Percentiles rank a stretch among this genome's conserved stretches.
Evolutionary conservation across 31 red algal genomes (phyloP).

Genomic region (Asparagopsis taxiformis): DNA sequence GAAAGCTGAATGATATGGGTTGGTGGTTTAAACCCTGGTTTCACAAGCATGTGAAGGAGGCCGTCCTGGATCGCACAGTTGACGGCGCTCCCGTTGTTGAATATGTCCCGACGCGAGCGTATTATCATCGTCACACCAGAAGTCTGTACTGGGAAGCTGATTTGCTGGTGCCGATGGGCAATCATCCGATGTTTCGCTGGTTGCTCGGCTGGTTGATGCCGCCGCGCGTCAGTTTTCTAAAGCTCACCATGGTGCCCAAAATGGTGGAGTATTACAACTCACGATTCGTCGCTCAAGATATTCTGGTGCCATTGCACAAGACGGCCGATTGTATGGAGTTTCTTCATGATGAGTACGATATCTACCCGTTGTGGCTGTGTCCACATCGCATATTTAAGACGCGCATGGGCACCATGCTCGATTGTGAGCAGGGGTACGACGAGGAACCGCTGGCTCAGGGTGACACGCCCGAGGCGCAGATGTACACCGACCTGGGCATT

Average conservation of each 20-base stretch:
- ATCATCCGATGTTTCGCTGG: constrained; percentile 55
- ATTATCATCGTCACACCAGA: constrained; percentile 78
- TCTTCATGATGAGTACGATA: constrained; percentile 70
- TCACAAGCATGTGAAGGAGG: constrained; percentile 63
- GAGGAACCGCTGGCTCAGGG: constrained; percentile 14
- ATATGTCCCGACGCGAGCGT: constrained; percentile 68
- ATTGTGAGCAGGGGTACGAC: constrained; percentile 59
- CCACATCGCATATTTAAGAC: constrained; percentile 67
- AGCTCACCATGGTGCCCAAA: constrained; percentile 59
- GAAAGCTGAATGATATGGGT: constrained; percentile 47
- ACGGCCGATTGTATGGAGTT: constrained; percentile 56
- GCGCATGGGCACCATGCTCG: constrained; percentile 56
- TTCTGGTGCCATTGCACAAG: constrained; percentile 65
- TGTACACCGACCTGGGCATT: constrained; percentile 65
- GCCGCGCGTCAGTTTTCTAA: constrained; percentile 66
- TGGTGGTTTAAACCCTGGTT: constrained; percentile 77
- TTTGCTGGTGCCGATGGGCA: constrained; percentile 68
- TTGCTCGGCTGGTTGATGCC: constrained; percentile 75
- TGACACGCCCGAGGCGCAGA: constrained; percentile 54
- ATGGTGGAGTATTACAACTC: constrained; percentile 70
- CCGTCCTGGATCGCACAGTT: constrained; percentile 42
- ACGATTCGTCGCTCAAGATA: constrained; percentile 67
- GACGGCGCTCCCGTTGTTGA: constrained; percentile 61
- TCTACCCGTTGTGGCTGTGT: constrained; percentile 71
- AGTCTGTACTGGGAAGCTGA: constrained; percentile 73